These are phyloP conservation scores for Pyrenula aspistea DNA, from an alignment of 495 filamentous ascomycete species.

Conservation along the genomic window DNA sequence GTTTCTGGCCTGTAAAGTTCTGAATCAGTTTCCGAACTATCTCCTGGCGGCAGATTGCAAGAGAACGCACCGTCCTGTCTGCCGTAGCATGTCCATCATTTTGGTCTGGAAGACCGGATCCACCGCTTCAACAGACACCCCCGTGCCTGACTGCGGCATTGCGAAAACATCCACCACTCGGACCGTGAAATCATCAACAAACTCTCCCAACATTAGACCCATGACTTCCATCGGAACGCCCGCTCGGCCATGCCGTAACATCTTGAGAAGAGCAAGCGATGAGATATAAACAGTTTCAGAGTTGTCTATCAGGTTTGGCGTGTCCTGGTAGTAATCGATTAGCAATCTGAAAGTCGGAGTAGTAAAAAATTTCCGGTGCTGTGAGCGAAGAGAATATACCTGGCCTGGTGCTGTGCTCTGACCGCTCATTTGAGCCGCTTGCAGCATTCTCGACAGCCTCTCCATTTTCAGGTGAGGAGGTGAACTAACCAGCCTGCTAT, in stretches of 20 bases:
- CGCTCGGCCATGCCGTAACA: constrained; percentile 92
- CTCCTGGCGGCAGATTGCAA: background rate
- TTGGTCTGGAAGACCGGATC: constrained; percentile 98
- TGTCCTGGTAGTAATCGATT: constrained; percentile 45
- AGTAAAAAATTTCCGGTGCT: constrained; percentile 1
- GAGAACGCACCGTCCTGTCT: constrained; percentile 74
- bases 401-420: constrained; percentile 7
- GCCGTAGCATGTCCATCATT: constrained; percentile 99
- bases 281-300: constrained; percentile 99
- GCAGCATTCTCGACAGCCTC: constrained; percentile 72
- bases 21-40: constrained; percentile 1
- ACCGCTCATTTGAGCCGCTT: constrained; percentile 42
- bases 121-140: constrained; percentile 95
- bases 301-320: constrained; percentile 84
- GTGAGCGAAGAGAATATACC: constrained; percentile 1
- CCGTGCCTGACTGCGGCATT: constrained; percentile 98
- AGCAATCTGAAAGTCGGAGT: constrained; percentile 1
- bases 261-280: constrained; percentile 92
- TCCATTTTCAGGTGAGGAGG: constrained; percentile 63
- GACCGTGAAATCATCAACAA: constrained; percentile 98
- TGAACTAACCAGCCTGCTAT: too few relatives aligned
- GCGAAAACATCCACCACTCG: constrained; percentile 96
- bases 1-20: constrained; percentile 62
- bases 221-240: constrained; percentile 99
- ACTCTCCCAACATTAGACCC: constrained; percentile 97